Percentiles rank a stretch among this genome's conserved stretches.
Conservation (phyloP, 2,329 filamentous ascomycete genomes). For the Ophiostoma sp. region DNA sequence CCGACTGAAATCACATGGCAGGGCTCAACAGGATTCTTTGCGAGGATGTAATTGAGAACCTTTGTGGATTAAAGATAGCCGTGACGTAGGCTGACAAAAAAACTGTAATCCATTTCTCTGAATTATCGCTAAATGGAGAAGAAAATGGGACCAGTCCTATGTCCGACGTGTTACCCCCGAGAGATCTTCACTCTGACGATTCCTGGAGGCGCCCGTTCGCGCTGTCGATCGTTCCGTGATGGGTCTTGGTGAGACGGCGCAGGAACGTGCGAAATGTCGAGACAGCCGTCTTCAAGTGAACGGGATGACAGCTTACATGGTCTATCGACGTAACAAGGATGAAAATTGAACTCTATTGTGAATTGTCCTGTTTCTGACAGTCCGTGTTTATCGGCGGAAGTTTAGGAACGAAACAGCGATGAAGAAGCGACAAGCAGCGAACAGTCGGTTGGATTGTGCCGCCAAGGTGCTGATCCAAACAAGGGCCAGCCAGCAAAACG, state of each 20-base stretch:
- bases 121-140: background rate
- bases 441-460: constrained; percentile 1
- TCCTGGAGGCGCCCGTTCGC: background rate
- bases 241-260: background rate
- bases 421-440: background rate
- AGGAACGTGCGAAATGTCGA: background rate
- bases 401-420: background rate
- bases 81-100: background rate
- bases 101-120: background rate
- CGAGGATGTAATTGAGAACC: background rate
- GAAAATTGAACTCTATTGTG: background rate
- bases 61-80: too few species aligned
- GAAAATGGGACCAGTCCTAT: background rate
- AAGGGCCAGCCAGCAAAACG: background rate
- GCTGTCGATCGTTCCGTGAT: background rate
- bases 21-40: background rate
- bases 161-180: background rate
- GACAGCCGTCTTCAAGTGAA: background rate
- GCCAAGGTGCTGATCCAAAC: background rate
- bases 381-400: background rate
- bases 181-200: background rate
- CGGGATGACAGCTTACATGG: background rate
- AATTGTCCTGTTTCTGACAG: background rate
- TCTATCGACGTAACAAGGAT: background rate
- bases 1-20: background rate